Evolutionary conservation across 2,329 filamentous ascomycete species (phyloP), one percentile per base, ranked within the genome.

Genomic region (Nemania sp.): DNA sequence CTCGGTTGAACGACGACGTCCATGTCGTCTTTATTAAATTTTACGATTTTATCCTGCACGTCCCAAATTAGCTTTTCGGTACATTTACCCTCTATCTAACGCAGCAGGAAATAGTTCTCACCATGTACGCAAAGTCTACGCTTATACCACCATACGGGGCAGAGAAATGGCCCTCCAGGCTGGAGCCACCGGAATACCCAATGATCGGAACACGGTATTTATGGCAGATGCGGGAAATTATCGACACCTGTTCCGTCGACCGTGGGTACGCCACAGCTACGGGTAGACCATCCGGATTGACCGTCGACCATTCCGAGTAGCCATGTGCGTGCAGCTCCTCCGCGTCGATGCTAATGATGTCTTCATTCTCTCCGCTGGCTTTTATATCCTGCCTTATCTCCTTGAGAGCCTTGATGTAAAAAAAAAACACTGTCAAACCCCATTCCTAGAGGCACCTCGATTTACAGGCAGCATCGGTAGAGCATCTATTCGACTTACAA

Each of bases 1-100:
- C 90, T 90, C 2, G 93, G 93, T 74, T 97, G 93, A 2, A 97
- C 92, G 4, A 96, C 90, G 51, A 97, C 83, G 69, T 97, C 93
- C 90, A 97, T 92, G 73, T 97, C 93, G 3, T 91, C 89, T 67
- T 90, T 88, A 73, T 96, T 90, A 58, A 97, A 81, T 55, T 87
- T 81, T 32, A 97, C 68, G 25, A 97, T 89, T 69, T 87, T 81
- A 73, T 96, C 89, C 66, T 68, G 5, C 3, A n/a, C 17, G 13
- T 9, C 37, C 15, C 29, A n/a, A 7, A 32, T 63, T 45, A 65
- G 57, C n/a, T 45, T n/a, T 48, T 7, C 4, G 37, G 37, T 34
- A 13, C n/a, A 47, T 13, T 29, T 29, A 11, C 35, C 34, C 15
- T 13, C 15, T 11, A 39, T n/a, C 15, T 12, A 39, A 35, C 11